Base-by-base conservation (phyloP, 176 grass and related monocot genomes). In the Triticum monococcum region DNA sequence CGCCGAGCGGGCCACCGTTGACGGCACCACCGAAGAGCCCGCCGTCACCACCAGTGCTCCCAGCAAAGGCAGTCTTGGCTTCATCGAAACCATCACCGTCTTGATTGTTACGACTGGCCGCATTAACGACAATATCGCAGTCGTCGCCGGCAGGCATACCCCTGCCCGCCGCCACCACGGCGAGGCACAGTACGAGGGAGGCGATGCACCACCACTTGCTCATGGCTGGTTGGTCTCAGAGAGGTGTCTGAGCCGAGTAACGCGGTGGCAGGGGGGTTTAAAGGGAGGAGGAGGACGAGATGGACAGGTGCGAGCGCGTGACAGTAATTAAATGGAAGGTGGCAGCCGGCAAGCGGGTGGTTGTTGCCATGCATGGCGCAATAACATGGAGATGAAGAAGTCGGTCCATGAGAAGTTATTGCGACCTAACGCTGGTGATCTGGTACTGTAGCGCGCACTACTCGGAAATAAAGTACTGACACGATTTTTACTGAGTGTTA, bases 141-240 rank as follows among this genome's bases (percentile, higher is more conserved):
- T 87, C 74, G 37, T 73, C 43, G 8, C 59, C 1, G 37, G 61
- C 24, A 11, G 85, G 85, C 52, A 79, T 67, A 22, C 3, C 38
- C 80, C 25, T 77, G 10, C 69, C 86, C 22, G 57, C 67, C 75
- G 7, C 80, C 40, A n/a, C 75, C 59, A 26, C 67, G 40, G 89
- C 67, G 79, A 93, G 87, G 31, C 83, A 89, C 28, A 93, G 25
- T 7, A 79, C 81, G 22, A 92, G 61, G 62, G 81, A 85, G 70
- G 71, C 63, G 64, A 54, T 12, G 87, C 24, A 76, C 73, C 66
- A 90, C 87, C 88, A 71, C 68, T 84, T 87, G 23, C 30, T 68
- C 35, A 72, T 79, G 5, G 60, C 64, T 81, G 41, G 10, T 64
- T 23, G 69, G 18, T 46, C 48, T 68, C 14, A 35, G 16, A 17